Base-by-base conservation (phyloP, 257 asterid species). In the Lavandula angustifolia region DNA sequence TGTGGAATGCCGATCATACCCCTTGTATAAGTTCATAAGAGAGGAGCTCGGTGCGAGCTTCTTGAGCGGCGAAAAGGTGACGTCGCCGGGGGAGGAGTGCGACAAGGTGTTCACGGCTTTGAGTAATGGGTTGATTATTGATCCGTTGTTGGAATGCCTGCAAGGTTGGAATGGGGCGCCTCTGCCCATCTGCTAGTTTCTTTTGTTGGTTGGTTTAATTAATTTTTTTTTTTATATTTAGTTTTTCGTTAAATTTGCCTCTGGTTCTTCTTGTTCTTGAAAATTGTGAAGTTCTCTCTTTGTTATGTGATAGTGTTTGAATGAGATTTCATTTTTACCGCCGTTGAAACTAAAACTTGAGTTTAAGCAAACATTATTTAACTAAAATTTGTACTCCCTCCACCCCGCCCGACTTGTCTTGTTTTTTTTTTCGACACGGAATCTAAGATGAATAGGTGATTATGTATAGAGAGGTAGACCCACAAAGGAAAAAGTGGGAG, bases 41-140 rank as follows among this genome's bases (percentile, higher is more conserved):
- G 86, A 80, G 77, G 88, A 73, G 34, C 54, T 86, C n/a, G 95
- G 89, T 6, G 54, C 95, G 2, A 66, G 55, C 0, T 48, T 72
- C 54, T 55, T 88, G 70, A 78, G 88, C 0, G 98, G 98, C 2
- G 98, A 91, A 56, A 82, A 70, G 63, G 87, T 66, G 3, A 54
- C 60, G 7, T 91, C 98, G 0, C 96, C 96, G 0, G 98, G 95
- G 0, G 96, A 91, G 55, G 96, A 85, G 68, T 76, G 87, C 14
- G 96, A 88, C 5, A 88, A 78, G 80, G 96, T 91, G 68, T 91
- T 87, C 68, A 74, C 85, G 7, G 96, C 97, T 17, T 50, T 90
- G 78, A 73, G 83, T 70, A 76, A 81, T 1, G 91, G 92, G 1
- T 42, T 60, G 9, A 66, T 90, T 1, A 80, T 87, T 52, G 96